Base-by-base conservation (phyloP, 306 rosid genomes). In the Crotalaria pallida region DNA sequence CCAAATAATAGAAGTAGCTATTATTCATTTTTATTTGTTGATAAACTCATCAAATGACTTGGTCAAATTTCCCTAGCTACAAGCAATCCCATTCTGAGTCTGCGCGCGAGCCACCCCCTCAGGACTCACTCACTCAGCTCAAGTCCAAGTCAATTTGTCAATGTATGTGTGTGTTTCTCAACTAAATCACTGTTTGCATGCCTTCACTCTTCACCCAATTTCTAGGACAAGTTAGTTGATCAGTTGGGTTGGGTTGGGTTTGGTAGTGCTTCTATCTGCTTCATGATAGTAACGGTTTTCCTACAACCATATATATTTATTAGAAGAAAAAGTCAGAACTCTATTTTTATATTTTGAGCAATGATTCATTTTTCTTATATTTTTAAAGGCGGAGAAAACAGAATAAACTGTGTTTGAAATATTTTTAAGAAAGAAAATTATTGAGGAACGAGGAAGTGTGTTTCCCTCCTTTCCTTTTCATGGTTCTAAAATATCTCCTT, bases 61-160 rank as follows among this genome's bases (percentile, higher is more conserved):
- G 18, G 56, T 76, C 80, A 33, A 67, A 58, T 67, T 48, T 74
- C 19, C 68, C 52, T n/a, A n/a, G n/a, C n/a, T 43, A 43, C 55
- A 33, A 5, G 38, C 38, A 53, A 16, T 26, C 56, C 31, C 56
- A 29, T 21, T 40, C 18, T 17, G 3, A 15, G n/a, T 48, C n/a
- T n/a, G n/a, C n/a, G n/a, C n/a, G n/a, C n/a, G n/a, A n/a, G 9
- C 52, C 27, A 18, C 13, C 11, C 58, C 56, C 44, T 38, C n/a
- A 8, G 12, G 12, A 2, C 12, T 40, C 17, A 44, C n/a, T n/a
- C n/a, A n/a, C n/a, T n/a, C n/a, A n/a, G 4, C 17, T 3, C 45
- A 4, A 29, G 23, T 43, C 34, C 38, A 41, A 64, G 65, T 74
- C 29, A 5, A 44, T 48, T 58, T 55, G 33, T 63, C 24, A 12